Base-by-base conservation (phyloP, 2,329 filamentous ascomycete genomes). In the Fusarium tupiense region DNA sequence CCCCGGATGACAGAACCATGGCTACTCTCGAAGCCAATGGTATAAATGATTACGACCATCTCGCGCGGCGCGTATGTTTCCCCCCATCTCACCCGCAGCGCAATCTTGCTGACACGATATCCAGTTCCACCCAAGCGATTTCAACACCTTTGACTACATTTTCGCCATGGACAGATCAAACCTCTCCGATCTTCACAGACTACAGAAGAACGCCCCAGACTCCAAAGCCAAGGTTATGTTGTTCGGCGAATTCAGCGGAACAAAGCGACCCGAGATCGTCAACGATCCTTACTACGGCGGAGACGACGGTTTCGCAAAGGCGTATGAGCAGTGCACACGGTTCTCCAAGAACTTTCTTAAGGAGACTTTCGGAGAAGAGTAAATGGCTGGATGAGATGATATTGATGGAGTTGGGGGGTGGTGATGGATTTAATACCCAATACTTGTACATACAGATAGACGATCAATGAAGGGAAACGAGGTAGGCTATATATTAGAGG, bases 211-310 rank as follows among this genome's bases (percentile, higher is more conserved):
- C 74, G 89, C 88, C 74, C 85, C 87, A n/a, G 86, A 88, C 40
- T 82, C 86, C 38, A 90, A 89, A 80, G 91, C 90, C 8, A 87
- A 89, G 79, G 90, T 97, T 61, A 92, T 93, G 87, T 84, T 98
- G 56, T 98, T 96, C 85, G 96, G 96, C 38, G 93, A 95, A 79
- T 91, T 87, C 77, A 95, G 93, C 79, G 93, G 93, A 8, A 89
- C 86, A 40, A 79, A 77, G 67, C 89, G 84, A 76, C 87, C 88
- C 26, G 93, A 98, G 84, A 88, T 94, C 54, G 91, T 98, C 14
- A 86, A 89, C 67, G 96, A 98, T 82, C 96, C 96, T 20, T 99
- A 98, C 84, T 98, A 98, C 82, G 95, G 94, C n/a, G 94, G 90
- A 19, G 84, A 86, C 8, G 89, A 93, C 76, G 95, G 94, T 5